Evolutionary conservation across 306 rosid species (phyloP), one percentile per base, ranked within the genome.

Genomic region (Fagus crenata): DNA sequence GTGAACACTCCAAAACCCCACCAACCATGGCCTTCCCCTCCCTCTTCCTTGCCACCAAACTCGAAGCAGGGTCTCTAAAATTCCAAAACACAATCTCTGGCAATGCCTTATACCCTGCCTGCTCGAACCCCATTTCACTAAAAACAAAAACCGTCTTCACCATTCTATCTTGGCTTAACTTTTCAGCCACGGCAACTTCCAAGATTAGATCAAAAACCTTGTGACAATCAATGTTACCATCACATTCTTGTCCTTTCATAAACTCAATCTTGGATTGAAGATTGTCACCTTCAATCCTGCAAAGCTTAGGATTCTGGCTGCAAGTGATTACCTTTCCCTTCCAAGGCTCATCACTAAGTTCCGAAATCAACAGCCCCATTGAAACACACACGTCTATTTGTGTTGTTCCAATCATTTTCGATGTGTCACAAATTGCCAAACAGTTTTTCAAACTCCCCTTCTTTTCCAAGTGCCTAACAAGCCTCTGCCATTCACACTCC

Each of bases 351-450:
- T 54, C 60, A 18, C 60, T 54, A 5, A 54, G 28, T 15, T 61
- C 40, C 5, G 68, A 61, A 22, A 61, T 3, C 40, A 61, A 33
- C 2, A 61, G 11, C 6, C 40, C 68, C 68, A 61, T 18, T 61
- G 68, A 22, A 7, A 8, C 33, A 32, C 68, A 31, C 22, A 61
- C 6, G 3, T 61, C 12, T 13, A 7, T 15, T 15, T 22, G 68
- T 18, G 11, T 22, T 8, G 35, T 35, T 18, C 33, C 14, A 22
- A 61, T 61, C 2, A 2, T 61, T 8, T 32, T 33, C 33, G 68
- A 31, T 17, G 12, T 12, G 15, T 61, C 68, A 61, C 68, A 61
- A 61, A 61, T 32, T 15, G 68, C 68, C 68, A 61, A 61, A 61
- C 68, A 61, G 68, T 61, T 61, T 17, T 28, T 32, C 37, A 61